Evolutionary conservation across 2,329 filamentous ascomycete species (phyloP).

Genomic region (Orbilia quercus): DNA sequence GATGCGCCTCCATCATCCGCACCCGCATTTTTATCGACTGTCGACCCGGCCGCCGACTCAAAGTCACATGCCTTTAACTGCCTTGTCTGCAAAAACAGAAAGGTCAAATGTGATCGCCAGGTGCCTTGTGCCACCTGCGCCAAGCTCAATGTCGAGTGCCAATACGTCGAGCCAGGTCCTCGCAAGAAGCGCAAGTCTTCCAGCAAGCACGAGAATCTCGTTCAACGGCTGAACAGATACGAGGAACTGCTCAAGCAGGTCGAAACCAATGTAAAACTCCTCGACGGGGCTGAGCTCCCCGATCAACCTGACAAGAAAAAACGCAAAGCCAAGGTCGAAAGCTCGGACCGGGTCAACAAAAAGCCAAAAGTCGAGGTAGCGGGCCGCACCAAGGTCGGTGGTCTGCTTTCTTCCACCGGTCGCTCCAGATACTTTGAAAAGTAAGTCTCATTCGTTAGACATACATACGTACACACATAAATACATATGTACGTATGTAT

Average conservation of each 20-base stretch:
- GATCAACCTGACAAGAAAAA: neutral
- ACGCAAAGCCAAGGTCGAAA: neutral
- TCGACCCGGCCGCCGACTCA: constrained; percentile 40
- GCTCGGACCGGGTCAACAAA: constrained; percentile 25
- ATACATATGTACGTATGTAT: too few relatives aligned
- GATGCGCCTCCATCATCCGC: constrained; percentile 57
- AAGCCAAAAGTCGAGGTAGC: constrained; percentile 18
- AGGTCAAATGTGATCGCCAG: constrained; percentile 78
- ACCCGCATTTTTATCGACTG: constrained; percentile 62
- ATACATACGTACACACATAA: too few relatives aligned
- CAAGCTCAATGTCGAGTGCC: constrained; percentile 73
- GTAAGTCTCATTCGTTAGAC: constrained; percentile 27
- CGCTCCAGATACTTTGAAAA: constrained; percentile 51
- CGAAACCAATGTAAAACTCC: constrained; percentile 39
- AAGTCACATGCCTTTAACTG: constrained; percentile 67
- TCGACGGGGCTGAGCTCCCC: constrained; percentile 30
- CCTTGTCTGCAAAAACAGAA: constrained; percentile 79
- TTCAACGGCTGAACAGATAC: constrained; percentile 47
- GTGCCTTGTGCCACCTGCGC: constrained; percentile 78
- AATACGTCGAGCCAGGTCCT: constrained; percentile 69
- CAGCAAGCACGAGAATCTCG: constrained; percentile 49
- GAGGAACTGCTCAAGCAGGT: constrained; percentile 50
- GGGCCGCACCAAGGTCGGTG: constrained; percentile 32
- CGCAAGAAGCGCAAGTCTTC: constrained; percentile 52
- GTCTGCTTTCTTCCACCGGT: constrained; percentile 24